Evolutionary conservation across 2,329 filamentous ascomycete species (phyloP), one percentile per base, ranked within the genome.

Genomic region (Alternaria sp.): DNA sequence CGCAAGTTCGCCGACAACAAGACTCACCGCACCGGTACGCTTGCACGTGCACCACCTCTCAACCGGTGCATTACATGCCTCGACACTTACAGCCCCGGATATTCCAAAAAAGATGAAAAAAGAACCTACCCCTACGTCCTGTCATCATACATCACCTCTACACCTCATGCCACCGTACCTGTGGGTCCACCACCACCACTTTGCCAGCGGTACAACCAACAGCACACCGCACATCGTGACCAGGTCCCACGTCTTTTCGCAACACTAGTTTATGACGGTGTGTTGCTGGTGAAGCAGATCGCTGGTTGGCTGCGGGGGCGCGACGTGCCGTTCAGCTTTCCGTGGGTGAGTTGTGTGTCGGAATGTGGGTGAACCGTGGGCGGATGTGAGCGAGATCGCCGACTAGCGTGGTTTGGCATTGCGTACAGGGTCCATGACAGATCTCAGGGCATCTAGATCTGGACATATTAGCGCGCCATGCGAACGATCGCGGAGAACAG

Each of bases 301-400:
- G 46, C 46, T 38, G 32, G 46, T 27, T 50, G 46, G 46, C 36
- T 50, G 45, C 40, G 55, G 55, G 27, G 38, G 34, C 46, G 28
- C 55, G 36, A 41, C 38, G 43, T 27, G 27, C 36, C 38, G 55
- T 52, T n/a, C 20, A 45, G 48, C 28, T 20, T 52, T 51, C 55
- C 55, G 46, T 57, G 55, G 55, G 38, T 46, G 20, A 32, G 46
- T 34, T 36, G 38, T 30, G 55, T 34, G 55, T 43, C 46, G 46
- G 43, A 41, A 32, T 50, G 38, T 57, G 55, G 55, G 38, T 28
- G 36, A 52, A 43, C 36, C 46, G 46, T 50, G 40, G 20, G 28
- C 36, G 27, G 25, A 20, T 30, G 18, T 3, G 28, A 51, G 36
- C 46, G 55, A 52, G 48, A 52, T 44, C 46, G 46, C 46, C 46